Evolutionary conservation across 2,329 filamentous ascomycete species (phyloP).

Genomic region (Keithomyces neogunnii): DNA sequence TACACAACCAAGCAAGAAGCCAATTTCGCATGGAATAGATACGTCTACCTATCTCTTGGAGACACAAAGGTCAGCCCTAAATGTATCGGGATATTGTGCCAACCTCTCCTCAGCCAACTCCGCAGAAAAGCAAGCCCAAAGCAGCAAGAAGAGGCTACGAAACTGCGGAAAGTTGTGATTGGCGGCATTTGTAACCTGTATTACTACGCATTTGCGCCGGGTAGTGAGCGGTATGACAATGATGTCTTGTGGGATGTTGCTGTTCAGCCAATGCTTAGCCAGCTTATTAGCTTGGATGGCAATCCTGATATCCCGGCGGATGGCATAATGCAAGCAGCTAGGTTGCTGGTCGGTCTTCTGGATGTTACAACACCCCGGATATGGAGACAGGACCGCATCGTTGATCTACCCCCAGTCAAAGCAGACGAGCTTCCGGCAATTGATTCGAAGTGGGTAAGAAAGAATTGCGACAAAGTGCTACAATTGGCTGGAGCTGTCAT

Average conservation of each 20-base stretch:
- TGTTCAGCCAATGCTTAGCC: slow-evolving; percentile 54
- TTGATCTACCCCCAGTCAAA: slow-evolving; percentile 47
- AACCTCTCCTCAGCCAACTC: slow-evolving; percentile 61
- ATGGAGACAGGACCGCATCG: slow-evolving; percentile 69
- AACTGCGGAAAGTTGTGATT: slow-evolving; percentile 46
- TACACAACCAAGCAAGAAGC: slow-evolving; percentile 63
- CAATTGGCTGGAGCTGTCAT: slow-evolving; percentile 51
- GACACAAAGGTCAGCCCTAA: slow-evolving; percentile 46
- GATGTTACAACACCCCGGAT: slow-evolving; percentile 47
- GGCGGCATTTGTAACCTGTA: slow-evolving; percentile 71
- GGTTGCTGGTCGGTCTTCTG: slow-evolving; percentile 64
- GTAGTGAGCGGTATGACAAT: slow-evolving; percentile 53
- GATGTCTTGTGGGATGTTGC: slow-evolving; percentile 74
- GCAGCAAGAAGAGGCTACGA: slow-evolving; percentile 40
- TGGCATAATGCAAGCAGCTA: slow-evolving; percentile 49
- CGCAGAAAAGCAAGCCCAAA: slow-evolving; percentile 53
- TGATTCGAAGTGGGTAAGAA: slow-evolving; percentile 80
- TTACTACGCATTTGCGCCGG: slow-evolving; percentile 75
- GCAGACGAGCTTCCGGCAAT: slow-evolving; percentile 74
- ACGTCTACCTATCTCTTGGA: slow-evolving; percentile 65
- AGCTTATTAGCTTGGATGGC: slow-evolving; percentile 37
- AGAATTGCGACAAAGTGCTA: slow-evolving; percentile 59
- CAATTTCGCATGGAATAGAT: slow-evolving; percentile 76
- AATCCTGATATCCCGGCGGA: slow-evolving; percentile 35
- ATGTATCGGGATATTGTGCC: slow-evolving; percentile 39